Percentiles rank a stretch among this genome's conserved stretches.
phyloP scores from a whole-genome alignment of 305 asterid genomes.

The Fraxinus platypoda region DNA sequence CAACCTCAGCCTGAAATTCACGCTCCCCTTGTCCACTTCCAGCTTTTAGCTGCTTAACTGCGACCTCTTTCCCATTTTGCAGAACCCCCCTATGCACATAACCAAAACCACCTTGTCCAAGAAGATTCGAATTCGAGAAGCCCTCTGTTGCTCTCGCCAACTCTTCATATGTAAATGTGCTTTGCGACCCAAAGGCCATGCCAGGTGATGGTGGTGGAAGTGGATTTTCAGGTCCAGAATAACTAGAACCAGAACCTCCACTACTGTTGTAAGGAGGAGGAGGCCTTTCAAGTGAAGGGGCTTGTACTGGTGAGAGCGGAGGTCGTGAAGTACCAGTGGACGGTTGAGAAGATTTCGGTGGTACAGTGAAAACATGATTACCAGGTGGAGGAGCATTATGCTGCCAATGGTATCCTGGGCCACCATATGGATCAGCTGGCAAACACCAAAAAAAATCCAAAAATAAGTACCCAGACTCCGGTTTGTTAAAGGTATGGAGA shows the following conservation, averaged over 20 bases:
- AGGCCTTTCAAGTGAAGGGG: constrained; percentile 33
- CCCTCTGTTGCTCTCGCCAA: constrained; percentile 90
- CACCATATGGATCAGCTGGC: constrained; percentile 65
- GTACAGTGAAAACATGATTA: constrained; percentile 49
- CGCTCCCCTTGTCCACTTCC: constrained; percentile 98
- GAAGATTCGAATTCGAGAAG: constrained; percentile 84
- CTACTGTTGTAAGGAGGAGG: constrained; percentile 60
- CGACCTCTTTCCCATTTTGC: constrained; percentile 88
- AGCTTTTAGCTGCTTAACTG: constrained; percentile 80
- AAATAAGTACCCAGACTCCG: constrained; percentile 16
- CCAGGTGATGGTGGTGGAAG: constrained; percentile 78
- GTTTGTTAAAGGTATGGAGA: not conserved
- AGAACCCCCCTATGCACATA: constrained; percentile 85
- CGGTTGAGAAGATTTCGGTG: constrained; percentile 59
- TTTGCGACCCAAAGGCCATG: constrained; percentile 70
- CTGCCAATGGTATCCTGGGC: constrained; percentile 66
- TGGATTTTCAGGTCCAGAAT: constrained; percentile 57
- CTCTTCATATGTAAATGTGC: constrained; percentile 74
- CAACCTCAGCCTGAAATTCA: constrained; percentile 94
- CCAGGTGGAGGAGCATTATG: constrained; percentile 53
- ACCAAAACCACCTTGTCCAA: constrained; percentile 97
- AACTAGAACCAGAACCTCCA: constrained; percentile 78
- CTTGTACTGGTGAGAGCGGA: constrained; percentile 31
- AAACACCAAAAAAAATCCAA: constrained; percentile 9
- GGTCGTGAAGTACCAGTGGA: constrained; percentile 44